A percentile compares a stretch with the other conserved stretches of the same genome.
Conservation (phyloP, 2,329 filamentous ascomycete species). For the Colletotrichum somersetense region DNA sequence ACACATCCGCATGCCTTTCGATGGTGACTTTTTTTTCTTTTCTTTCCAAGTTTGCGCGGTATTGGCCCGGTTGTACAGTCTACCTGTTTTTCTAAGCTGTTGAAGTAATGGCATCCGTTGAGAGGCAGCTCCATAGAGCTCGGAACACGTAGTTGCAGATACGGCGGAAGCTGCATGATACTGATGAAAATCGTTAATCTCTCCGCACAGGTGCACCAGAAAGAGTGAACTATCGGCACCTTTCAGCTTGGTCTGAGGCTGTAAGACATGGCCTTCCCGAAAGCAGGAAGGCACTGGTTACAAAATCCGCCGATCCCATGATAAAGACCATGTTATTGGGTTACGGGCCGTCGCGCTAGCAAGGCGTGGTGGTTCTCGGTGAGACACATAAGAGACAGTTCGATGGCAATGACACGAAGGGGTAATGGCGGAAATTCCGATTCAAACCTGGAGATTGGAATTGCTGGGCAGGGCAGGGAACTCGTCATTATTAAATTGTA, state of each 20-base stretch:
- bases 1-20: slow-evolving; percentile 5
- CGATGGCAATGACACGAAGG: slow-evolving; percentile 26
- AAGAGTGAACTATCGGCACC: neutral
- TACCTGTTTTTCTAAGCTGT: no score
- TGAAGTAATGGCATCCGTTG: neutral
- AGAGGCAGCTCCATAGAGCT: neutral
- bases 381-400: slow-evolving; percentile 20
- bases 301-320: slow-evolving; percentile 7
- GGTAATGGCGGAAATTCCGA: slow-evolving; percentile 14
- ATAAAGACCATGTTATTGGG: slow-evolving; percentile 12
- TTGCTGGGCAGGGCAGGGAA: neutral
- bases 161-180: neutral
- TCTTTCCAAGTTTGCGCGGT: neutral
- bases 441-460: neutral
- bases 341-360: slow-evolving; percentile 38
- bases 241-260: slow-evolving; percentile 7
- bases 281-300: slow-evolving; percentile 16
- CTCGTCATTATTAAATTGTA: neutral
- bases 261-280: slow-evolving; percentile 29
- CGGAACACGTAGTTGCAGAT: neutral
- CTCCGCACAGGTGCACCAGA: slow-evolving; percentile 1
- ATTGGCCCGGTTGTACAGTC: neutral
- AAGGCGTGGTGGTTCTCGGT: slow-evolving; percentile 17
- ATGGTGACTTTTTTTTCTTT: neutral
- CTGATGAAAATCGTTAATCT: neutral